Percentiles rank a stretch among this genome's conserved stretches.
These are phyloP conservation scores for Linanthus parryae DNA, from an alignment of 148 eudicot genomes.

Conservation along the genomic window DNA sequence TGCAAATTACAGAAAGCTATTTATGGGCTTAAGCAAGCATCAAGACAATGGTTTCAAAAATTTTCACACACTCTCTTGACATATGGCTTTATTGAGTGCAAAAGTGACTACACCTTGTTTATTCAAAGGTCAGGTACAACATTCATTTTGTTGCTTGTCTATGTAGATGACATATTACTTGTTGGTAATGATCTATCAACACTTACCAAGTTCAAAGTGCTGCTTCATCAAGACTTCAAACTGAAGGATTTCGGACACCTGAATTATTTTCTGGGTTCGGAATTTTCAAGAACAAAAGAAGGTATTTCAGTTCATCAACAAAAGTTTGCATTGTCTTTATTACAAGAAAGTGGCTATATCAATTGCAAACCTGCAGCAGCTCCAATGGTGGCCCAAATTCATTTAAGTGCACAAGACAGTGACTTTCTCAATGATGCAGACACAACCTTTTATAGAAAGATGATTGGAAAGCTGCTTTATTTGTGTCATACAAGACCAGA, in stretches of 20 bases:
- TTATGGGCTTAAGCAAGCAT: no score
- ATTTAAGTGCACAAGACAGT: background rate
- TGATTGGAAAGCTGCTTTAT: background rate
- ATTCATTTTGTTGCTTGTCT: background rate
- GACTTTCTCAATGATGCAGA: background rate
- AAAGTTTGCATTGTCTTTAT: background rate
- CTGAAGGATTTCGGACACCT: background rate
- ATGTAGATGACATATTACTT: background rate
- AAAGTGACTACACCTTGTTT: background rate
- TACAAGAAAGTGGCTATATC: background rate
- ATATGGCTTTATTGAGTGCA: background rate
- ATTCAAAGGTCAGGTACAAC: background rate
- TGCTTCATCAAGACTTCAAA: background rate
- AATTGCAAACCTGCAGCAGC: background rate
- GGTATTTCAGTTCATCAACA: background rate
- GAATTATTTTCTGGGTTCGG: background rate
- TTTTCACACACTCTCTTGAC: background rate
- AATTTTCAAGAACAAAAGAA: background rate
- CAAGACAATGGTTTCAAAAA: background rate
- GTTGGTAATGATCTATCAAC: background rate
- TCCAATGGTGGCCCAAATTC: background rate
- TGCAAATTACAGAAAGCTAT: background rate
- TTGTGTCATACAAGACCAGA: background rate
- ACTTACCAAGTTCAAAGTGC: background rate
- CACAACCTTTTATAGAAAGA: background rate